Percentiles rank a stretch among this genome's conserved stretches.
Evolutionary conservation across 441 rosid genomes (phyloP).

Genomic region (Hura crepitans): DNA sequence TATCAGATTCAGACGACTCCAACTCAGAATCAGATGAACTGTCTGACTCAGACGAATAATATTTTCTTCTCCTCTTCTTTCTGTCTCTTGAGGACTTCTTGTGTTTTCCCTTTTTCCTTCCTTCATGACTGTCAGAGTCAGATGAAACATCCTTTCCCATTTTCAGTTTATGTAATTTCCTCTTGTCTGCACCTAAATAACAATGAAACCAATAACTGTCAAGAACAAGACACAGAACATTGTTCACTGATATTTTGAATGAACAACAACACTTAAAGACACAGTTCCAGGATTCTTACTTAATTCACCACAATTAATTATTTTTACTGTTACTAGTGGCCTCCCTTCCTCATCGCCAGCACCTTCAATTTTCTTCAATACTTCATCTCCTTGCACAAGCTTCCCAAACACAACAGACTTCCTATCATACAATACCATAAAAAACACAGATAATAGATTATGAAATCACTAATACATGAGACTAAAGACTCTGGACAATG

Average conservation of each 20-base stretch:
- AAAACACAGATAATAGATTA: neutral
- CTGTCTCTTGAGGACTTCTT: conserved; percentile 69
- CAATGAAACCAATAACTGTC: neutral
- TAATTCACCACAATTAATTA: conserved; percentile 77
- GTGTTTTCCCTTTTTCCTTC: conserved; percentile 49
- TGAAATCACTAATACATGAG: neutral
- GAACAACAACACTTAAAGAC: too few species aligned
- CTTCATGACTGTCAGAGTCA: conserved; percentile 39
- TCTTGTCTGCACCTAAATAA: conserved; percentile 40
- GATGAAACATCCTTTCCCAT: conserved; percentile 40
- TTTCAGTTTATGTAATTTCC: conserved; percentile 46
- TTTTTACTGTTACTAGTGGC: conserved; percentile 78
- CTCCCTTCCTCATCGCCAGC: conserved; percentile 78
- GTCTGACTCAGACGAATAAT: conserved; percentile 53
- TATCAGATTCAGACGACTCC: conserved; percentile 67
- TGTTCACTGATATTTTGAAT: too few species aligned
- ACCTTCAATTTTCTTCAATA: conserved; percentile 75
- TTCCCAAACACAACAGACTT: conserved; percentile 82
- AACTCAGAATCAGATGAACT: conserved; percentile 50
- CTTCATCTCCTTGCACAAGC: conserved; percentile 75
- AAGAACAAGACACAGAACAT: neutral
- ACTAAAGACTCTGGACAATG: neutral
- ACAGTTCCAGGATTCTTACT: too few species aligned
- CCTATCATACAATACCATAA: conserved; percentile 36
- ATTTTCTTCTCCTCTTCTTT: conserved; percentile 68